phyloP scores from a whole-genome alignment of 176 grass and related monocot genomes.

The Elaeis guineensis region DNA sequence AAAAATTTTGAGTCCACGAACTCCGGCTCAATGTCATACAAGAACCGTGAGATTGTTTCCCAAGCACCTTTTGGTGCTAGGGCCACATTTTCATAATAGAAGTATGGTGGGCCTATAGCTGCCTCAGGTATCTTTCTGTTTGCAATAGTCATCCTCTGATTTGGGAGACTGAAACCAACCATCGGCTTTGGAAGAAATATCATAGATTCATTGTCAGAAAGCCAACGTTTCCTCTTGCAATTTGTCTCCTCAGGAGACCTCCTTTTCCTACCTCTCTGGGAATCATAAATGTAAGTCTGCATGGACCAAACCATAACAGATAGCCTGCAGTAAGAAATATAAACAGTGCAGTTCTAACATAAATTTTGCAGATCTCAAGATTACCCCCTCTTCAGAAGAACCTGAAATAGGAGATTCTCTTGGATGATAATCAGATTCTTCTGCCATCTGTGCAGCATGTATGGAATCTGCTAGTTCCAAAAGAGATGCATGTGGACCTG shows the following conservation, averaged over 20 bases:
- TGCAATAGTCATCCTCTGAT: constrained; percentile 6
- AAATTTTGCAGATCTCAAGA: too few relatives aligned
- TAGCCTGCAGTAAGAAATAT: too few relatives aligned
- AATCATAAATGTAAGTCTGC: too few relatives aligned
- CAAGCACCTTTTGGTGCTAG: constrained; percentile 63
- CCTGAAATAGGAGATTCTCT: constrained; percentile 6
- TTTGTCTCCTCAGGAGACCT: background rate
- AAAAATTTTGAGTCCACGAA: constrained; percentile 78
- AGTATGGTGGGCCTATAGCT: constrained; percentile 62
- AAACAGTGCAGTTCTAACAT: too few relatives aligned
- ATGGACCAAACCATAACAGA: too few relatives aligned
- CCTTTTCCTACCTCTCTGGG: too few relatives aligned
- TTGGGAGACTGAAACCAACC: constrained; percentile 61
- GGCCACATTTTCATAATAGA: constrained; percentile 83
- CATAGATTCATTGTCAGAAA: background rate
- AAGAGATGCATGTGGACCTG: constrained; percentile 58
- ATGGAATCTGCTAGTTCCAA: constrained; percentile 54
- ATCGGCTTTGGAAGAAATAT: constrained; percentile 55
- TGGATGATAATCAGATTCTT: constrained; percentile 7
- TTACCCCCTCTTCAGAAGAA: constrained; percentile 36
- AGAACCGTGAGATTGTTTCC: constrained; percentile 43
- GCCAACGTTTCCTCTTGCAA: constrained; percentile 12
- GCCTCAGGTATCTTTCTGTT: constrained; percentile 29
- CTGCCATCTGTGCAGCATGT: constrained; percentile 52
- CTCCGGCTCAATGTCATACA: constrained; percentile 63